phyloP scores from a whole-genome alignment of 169 alveolate species.

The Theileria parva region DNA sequence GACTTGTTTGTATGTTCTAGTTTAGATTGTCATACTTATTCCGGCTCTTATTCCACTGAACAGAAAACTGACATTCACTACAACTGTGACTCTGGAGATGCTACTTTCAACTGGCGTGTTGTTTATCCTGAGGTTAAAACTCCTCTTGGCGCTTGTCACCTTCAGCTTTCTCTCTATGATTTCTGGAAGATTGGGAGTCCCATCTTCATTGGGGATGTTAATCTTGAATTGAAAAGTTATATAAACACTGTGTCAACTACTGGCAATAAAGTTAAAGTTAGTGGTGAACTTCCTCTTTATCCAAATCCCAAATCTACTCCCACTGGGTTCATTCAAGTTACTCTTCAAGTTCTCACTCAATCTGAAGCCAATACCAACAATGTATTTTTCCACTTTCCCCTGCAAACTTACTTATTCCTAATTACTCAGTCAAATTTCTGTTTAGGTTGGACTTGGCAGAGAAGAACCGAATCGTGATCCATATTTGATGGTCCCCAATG shows the following conservation, averaged over 20 bases:
- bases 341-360: conserved; percentile 88
- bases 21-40: conserved; percentile 84
- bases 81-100: conserved; percentile 84
- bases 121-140: conserved; percentile 83
- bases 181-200: conserved; percentile 84
- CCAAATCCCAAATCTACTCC: conserved; percentile 72
- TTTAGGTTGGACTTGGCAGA: conserved; percentile 84
- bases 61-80: conserved; percentile 90
- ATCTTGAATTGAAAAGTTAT: conserved; percentile 76
- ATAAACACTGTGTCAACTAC: conserved; percentile 81
- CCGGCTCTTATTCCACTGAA: conserved; percentile 67
- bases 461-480: conserved; percentile 89
- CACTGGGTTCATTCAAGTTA: conserved; percentile 83
- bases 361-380: conserved; percentile 86
- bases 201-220: conserved; percentile 86
- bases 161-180: conserved; percentile 85
- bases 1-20: conserved; percentile 77
- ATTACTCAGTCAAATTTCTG: conserved; percentile 26
- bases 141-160: conserved; percentile 87
- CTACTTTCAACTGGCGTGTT: conserved; percentile 89
- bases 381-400: conserved; percentile 37
- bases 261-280: conserved; percentile 76
- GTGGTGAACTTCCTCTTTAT: conserved; percentile 82
- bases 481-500: conserved; percentile 82
- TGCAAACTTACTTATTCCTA: neutral